Base-by-base conservation (phyloP, 2,329 filamentous ascomycete genomes). In the Pezizomycotina sp. region DNA sequence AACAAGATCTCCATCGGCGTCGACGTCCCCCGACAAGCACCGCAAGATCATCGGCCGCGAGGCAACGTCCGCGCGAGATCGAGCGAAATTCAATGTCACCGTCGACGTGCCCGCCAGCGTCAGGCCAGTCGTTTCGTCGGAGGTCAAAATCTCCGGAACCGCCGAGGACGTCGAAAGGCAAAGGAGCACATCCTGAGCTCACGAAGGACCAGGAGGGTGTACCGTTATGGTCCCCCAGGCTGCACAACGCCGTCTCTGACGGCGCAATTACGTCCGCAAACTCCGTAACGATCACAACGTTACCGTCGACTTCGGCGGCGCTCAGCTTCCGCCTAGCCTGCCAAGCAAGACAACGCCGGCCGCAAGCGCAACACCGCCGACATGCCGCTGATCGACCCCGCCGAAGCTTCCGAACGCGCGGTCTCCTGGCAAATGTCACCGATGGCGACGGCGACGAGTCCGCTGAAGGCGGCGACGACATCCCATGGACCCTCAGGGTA, bases 81-180 rank as follows among this genome's bases (percentile, higher is more conserved):
- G 98, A 16, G 89, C 98, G 63, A 68, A 75, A 23, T 91, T 93
- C 62, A 74, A 71, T 38, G 76, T 98, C 34, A 74, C 75, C 5
- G 71, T 98, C 46, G 86, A 95, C 52, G 78, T 98, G 42, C 89
- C 89, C 14, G n/a, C n/a, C n/a, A n/a, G n/a, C n/a, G n/a, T n/a
- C n/a, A 78, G 82, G 50, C 83, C 92, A 60, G 83, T 82, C 26
- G 78, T 78, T 46, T 75, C 74, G 34, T 36, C 46, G 16, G 37
- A 38, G 14, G 74, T 98, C 54, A 93, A 86, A 64, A 68, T 98
- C 43, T 71, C 72, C 38, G 89, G 91, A 27, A 68, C 75, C 43
- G 72, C 80, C 28, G 71, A 68, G 43, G 72, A 83, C 50, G 82
- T 95, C 10, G 74, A 78, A 47, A 78, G 56, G 84, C 83, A 33